Evolutionary conservation across 1,139 yeast species (phyloP), one percentile per base, ranked within the genome.

Genomic region (Candida frijolesensis): DNA sequence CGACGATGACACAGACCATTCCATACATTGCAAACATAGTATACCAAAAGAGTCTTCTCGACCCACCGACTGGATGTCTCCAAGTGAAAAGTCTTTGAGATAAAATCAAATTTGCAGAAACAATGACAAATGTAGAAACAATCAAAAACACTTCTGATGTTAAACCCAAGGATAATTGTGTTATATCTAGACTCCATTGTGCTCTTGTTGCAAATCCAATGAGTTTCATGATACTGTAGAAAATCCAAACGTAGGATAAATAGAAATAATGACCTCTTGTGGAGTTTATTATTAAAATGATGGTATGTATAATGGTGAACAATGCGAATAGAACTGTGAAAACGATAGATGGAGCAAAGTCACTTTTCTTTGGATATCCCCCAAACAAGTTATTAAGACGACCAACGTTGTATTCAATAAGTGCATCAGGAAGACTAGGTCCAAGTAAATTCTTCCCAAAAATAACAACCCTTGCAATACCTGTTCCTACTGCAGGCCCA

Each of bases 21-120:
- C 51, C 55, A 54, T 74, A 74, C 51, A 70, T 59, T 1, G 52
- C 52, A 44, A 66, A 59, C 79, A 74, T 74, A 45, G 64, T 54
- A 46, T 61, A 52, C 69, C 74, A 72, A 55, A 74, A 74, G 41
- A 73, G 58, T 44, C 55, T 60, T 45, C 78, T 58, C 25, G 74
- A 68, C 52, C 79, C 79, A 50, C 79, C 79, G 4, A 73, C 79
- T 12, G 79, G 79, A 60, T 74, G 79, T 61, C 79, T 66, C 79
- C 79, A 74, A 2, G 78, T 72, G 56, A 74, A 74, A 37, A 74
- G 62, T 55, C 79, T 65, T 57, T 74, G 79, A 11, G 78, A 76
- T 52, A 74, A 61, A 29, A 72, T 67, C 57, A 74, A 71, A 54
- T 74, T 72, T 34, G 70, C 64, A 2, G 77, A 68, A 2, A 69